Evolutionary conservation across 2,329 filamentous ascomycete genomes (phyloP).

Genomic region (Peltaster fructicola): DNA sequence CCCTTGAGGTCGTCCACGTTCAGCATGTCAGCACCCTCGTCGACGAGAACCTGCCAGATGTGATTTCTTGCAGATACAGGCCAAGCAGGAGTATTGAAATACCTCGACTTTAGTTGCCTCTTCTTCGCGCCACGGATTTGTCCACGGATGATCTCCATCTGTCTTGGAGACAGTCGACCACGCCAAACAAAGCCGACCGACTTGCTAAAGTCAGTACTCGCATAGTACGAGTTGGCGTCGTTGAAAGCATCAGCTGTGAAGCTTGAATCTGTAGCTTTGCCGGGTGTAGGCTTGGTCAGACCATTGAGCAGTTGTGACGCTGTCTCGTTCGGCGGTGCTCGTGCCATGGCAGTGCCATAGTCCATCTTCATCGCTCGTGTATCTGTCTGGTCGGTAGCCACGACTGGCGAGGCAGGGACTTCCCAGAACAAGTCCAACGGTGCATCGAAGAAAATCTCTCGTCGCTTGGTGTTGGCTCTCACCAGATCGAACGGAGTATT

Average conservation of each 20-base stretch:
- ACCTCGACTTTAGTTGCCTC: slow-evolving; percentile 36
- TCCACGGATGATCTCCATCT: slow-evolving; percentile 29
- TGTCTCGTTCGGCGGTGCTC: slow-evolving; percentile 1
- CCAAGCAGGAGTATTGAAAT: slow-evolving; percentile 40
- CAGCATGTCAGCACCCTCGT: slow-evolving; percentile 37
- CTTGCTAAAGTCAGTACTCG: slow-evolving; percentile 38
- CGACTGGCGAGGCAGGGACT: slow-evolving; percentile 5
- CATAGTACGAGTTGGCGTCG: slow-evolving; percentile 46
- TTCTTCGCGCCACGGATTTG: slow-evolving; percentile 36
- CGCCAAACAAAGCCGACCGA: slow-evolving; percentile 32
- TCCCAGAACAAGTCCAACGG: slow-evolving; percentile 33
- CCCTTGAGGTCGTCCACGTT: slow-evolving; percentile 40
- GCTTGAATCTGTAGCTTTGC: too few relatives aligned
- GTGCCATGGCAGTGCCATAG: slow-evolving; percentile 8
- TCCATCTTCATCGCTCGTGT: slow-evolving; percentile 3
- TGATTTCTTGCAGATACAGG: slow-evolving; percentile 35
- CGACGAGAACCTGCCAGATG: slow-evolving; percentile 35
- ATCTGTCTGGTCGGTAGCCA: slow-evolving; percentile 2
- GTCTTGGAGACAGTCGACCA: slow-evolving; percentile 28
- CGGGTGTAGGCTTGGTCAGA: slow-evolving; percentile 29
- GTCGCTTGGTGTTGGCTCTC: slow-evolving; percentile 32
- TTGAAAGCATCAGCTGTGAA: slow-evolving; percentile 35
- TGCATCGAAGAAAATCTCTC: slow-evolving; percentile 46
- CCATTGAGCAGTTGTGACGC: background rate
- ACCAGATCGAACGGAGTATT: slow-evolving; percentile 42